Base-by-base conservation (phyloP, 1,284 basidiomycete species). In the Hemileia vastatrix region DNA sequence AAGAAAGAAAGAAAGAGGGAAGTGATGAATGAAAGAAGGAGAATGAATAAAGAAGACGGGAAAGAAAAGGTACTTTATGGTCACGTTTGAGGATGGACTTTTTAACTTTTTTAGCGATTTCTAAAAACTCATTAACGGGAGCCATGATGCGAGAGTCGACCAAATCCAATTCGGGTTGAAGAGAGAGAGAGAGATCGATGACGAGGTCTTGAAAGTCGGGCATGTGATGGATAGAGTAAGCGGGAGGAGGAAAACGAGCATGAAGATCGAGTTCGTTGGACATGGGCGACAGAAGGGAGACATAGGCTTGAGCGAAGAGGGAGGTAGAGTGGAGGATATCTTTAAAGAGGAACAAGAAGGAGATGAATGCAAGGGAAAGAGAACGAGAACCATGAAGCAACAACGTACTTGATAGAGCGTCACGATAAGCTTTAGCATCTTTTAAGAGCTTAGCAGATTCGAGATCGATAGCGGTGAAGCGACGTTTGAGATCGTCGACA, bases 1-100 rank as follows among this genome's bases (percentile, higher is more conserved):
- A 70, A 64, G 21, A 55, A 50, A 55, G 33, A 31, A 50, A 51
- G 51, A 49, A 36, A 11, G 44, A 54, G 48, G 33, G 57, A 15
- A 52, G 27, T 19, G 47, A 48, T 48, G 45, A 19, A 11, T n/a
- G n/a, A n/a, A n/a, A n/a, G 13, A 15, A 18, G 2, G 21, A 45
- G 19, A 23, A 19, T 58, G 24, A 4, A 8, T 2, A n/a, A 45
- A n/a, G 43, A n/a, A 8, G 43, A 2, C 8, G 19, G 43, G 8
- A 23, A 4, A 33, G 44, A 43, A 11, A 23, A 65, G 79, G 50
- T 60, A 87, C 87, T 81, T 98, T 98, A 78, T 99, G 95, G 57
- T 97, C 91, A 44, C 95, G 83, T 80, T 99, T 99, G 13, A 86
- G 88, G 72, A 94, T 90, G 31, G 85, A 90, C 81, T 98, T 99